phyloP scores from a whole-genome alignment of 345 rosid genomes.

The Cochlearia excelsa region DNA sequence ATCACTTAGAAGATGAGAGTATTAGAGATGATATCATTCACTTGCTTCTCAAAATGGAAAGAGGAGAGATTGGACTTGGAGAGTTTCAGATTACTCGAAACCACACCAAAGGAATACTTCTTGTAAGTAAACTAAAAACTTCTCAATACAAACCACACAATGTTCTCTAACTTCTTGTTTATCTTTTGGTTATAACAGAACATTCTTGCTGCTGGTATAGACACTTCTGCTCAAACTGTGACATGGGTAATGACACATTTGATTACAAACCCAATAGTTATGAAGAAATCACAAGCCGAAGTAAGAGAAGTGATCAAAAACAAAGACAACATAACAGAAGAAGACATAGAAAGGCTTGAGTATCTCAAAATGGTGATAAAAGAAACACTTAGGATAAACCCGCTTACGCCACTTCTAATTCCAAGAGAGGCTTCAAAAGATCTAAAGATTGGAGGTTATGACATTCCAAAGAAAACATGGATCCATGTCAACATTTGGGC shows the following conservation, averaged over 20 bases:
- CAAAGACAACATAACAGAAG: too few species aligned
- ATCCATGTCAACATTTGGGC: too few species aligned
- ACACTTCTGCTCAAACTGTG: constrained; percentile 23
- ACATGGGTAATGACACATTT: constrained; percentile 19
- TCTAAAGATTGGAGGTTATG: too few species aligned
- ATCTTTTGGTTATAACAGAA: constrained; percentile 20
- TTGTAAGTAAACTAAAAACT: constrained; percentile 28
- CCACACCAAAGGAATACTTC: constrained; percentile 45
- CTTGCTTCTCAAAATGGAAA: constrained; percentile 40
- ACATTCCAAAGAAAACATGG: too few species aligned
- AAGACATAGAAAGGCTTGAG: too few species aligned
- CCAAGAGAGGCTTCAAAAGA: too few species aligned
- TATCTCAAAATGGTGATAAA: too few species aligned
- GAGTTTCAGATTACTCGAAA: constrained; percentile 32
- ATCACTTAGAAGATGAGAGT: constrained; percentile 36
- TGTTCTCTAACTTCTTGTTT: background rate
- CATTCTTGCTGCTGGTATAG: constrained; percentile 26
- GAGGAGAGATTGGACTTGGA: constrained; percentile 24
- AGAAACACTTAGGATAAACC: too few species aligned
- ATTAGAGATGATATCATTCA: constrained; percentile 40
- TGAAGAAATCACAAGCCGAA: too few species aligned
- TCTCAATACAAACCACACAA: background rate
- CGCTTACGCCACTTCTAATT: too few species aligned
- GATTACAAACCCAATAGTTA: too few species aligned
- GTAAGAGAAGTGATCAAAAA: too few species aligned